These are phyloP conservation scores for Aschersonia sp. DNA, from an alignment of 2,329 filamentous ascomycete genomes.

Conservation along the genomic window DNA sequence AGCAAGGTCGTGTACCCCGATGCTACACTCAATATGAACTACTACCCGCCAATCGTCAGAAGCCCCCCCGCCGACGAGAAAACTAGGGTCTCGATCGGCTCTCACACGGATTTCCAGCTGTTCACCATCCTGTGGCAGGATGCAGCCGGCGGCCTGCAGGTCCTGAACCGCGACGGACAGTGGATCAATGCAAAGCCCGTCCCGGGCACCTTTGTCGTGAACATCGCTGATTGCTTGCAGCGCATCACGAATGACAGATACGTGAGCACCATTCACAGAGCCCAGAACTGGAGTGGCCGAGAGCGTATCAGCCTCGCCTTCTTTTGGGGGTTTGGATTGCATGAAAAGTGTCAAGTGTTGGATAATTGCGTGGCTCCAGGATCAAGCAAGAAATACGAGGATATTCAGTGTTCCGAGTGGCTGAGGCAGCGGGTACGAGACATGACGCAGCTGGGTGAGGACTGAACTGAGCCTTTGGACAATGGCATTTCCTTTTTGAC, in stretches of 20 bases:
- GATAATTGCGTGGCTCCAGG: conserved; percentile 20
- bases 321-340: conserved; percentile 27
- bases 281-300: conserved; percentile 22
- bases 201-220: conserved; percentile 31
- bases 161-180: conserved; percentile 20
- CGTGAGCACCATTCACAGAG: conserved; percentile 32
- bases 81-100: conserved; percentile 25
- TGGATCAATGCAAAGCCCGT: conserved; percentile 28
- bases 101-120: conserved; percentile 38
- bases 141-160: conserved; percentile 24
- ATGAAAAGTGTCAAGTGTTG: conserved; percentile 25
- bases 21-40: conserved; percentile 25
- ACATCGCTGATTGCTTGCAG: conserved; percentile 35
- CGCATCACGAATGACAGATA: conserved; percentile 34
- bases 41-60: conserved; percentile 16
- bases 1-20: conserved; percentile 36
- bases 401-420: conserved; percentile 25
- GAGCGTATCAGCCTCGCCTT: conserved; percentile 30
- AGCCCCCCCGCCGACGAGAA: background rate
- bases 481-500: background rate
- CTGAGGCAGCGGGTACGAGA: conserved; percentile 16
- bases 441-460: conserved; percentile 12
- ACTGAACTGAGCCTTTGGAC: background rate
- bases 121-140: conserved; percentile 34
- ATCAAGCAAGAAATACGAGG: conserved; percentile 20